phyloP scores from a whole-genome alignment of 1,284 basidiomycete genomes.

The Pholiota adiposa region DNA sequence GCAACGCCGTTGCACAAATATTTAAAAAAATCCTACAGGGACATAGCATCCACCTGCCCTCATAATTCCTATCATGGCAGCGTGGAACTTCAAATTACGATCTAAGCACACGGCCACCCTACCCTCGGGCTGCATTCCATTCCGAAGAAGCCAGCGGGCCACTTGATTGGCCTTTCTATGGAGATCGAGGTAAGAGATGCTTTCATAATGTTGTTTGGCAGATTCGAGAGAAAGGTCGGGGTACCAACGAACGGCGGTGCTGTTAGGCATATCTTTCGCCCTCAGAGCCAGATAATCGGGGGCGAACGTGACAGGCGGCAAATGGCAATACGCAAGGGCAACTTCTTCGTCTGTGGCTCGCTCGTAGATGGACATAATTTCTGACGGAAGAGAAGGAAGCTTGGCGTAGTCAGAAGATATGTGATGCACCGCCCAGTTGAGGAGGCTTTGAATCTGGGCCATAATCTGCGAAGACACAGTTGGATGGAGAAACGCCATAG shows the following conservation, averaged over 20 bases:
- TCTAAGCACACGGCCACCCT: conserved; percentile 54
- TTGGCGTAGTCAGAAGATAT: conserved; percentile 20
- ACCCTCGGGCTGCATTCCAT: conserved; percentile 45
- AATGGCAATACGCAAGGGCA: conserved; percentile 28
- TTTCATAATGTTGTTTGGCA: conserved; percentile 23
- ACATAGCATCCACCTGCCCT: conserved; percentile 60
- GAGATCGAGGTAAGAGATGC: conserved; percentile 44
- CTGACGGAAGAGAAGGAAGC: conserved; percentile 30
- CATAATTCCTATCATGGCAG: conserved; percentile 50
- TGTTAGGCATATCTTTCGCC: conserved; percentile 33
- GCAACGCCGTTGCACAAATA: background rate
- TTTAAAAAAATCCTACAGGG: conserved; percentile 36
- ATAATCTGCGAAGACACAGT: conserved; percentile 22
- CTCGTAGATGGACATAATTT: conserved; percentile 40
- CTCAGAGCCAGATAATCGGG: conserved; percentile 42
- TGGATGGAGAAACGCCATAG: conserved; percentile 13
- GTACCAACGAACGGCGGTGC: conserved; percentile 45
- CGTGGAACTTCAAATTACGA: conserved; percentile 48
- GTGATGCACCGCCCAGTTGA: conserved; percentile 19
- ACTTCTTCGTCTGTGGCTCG: conserved; percentile 33
- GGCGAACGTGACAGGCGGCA: conserved; percentile 30
- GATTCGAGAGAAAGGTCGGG: conserved; percentile 34
- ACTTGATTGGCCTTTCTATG: conserved; percentile 43
- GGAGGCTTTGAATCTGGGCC: conserved; percentile 26
- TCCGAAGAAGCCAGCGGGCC: conserved; percentile 45